phyloP scores from a whole-genome alignment of 108 stramenopile species.

The Nitzschia sp. region DNA sequence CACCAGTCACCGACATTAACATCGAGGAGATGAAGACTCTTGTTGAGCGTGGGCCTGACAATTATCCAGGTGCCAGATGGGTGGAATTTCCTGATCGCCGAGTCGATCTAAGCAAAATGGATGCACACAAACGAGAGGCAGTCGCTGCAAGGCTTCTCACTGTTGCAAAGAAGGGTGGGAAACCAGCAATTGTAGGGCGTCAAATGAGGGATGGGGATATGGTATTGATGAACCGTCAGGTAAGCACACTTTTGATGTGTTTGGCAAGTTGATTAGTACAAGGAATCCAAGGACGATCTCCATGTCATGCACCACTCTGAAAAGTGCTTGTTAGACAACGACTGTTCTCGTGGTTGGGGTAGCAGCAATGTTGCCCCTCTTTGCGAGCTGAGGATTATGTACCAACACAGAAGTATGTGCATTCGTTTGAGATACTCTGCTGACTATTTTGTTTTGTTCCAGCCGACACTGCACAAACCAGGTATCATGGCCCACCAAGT shows the following conservation, averaged over 20 bases:
- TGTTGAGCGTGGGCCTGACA: constrained; percentile 83
- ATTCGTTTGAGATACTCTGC: not conserved
- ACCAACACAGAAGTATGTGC: not conserved
- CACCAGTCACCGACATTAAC: constrained; percentile 93
- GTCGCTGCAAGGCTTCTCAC: constrained; percentile 80
- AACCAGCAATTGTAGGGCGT: constrained; percentile 89
- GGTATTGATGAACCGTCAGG: constrained; percentile 97
- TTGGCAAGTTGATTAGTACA: not conserved
- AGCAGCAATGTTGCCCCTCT: constrained; percentile 64
- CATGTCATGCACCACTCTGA: constrained; percentile 93
- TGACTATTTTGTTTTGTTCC: constrained; percentile 4
- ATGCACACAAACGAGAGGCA: constrained; percentile 74
- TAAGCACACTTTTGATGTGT: constrained; percentile 26
- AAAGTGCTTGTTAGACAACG: constrained; percentile 81
- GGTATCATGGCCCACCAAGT: constrained; percentile 99
- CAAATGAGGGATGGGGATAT: constrained; percentile 95
- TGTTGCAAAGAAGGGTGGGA: constrained; percentile 49
- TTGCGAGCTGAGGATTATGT: constrained; percentile 53
- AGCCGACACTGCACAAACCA: constrained; percentile 99
- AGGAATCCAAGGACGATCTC: constrained; percentile 65
- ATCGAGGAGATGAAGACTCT: constrained; percentile 83
- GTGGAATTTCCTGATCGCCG: constrained; percentile 84
- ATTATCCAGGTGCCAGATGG: constrained; percentile 96
- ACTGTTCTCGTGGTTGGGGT: constrained; percentile 36
- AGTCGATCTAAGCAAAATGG: constrained; percentile 89